Percentiles rank a stretch among this genome's conserved stretches.
Evolutionary conservation across 805 yeast genomes (phyloP).

Genomic region (Sugiyamaella marilandica): DNA sequence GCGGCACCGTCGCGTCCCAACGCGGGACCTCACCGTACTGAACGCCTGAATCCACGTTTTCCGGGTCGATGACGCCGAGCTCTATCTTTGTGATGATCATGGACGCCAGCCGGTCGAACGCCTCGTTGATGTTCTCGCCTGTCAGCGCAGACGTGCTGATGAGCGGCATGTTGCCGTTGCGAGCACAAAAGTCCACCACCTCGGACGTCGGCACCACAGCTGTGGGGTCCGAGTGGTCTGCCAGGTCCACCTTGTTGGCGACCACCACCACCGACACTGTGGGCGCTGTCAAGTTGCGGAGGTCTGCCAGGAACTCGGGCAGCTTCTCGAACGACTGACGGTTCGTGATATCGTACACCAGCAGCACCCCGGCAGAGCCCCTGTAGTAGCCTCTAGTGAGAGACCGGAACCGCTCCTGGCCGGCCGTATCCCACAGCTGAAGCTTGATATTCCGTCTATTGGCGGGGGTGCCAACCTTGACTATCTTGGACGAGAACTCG

Average conservation of each 20-base stretch:
- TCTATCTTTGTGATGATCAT: constrained; percentile 45
- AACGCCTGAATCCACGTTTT: constrained; percentile 43
- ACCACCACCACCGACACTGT: constrained; percentile 86
- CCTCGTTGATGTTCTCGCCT: constrained; percentile 40
- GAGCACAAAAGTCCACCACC: constrained; percentile 32
- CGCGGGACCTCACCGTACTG: constrained; percentile 46
- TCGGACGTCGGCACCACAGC: constrained; percentile 33
- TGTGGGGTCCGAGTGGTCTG: constrained; percentile 30
- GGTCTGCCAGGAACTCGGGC: constrained; percentile 82
- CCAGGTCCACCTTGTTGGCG: constrained; percentile 87
- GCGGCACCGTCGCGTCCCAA: constrained; percentile 30
- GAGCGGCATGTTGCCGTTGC: constrained; percentile 36
- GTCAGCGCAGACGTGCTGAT: constrained; percentile 39
- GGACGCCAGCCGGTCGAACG: constrained; percentile 38
- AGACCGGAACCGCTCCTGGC: constrained; percentile 93
- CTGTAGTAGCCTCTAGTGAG: constrained; percentile 91
- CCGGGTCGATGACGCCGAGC: constrained; percentile 45
- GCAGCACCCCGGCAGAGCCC: constrained; percentile 92
- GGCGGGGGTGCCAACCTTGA: constrained; percentile 28
- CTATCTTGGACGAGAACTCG: constrained; percentile 36
- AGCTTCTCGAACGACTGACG: constrained; percentile 81
- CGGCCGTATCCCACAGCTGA: constrained; percentile 91
- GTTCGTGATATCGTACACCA: constrained; percentile 85
- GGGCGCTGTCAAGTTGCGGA: constrained; percentile 87
- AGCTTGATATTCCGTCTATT: not conserved